Conservation (phyloP, 371 early-diverging fungal species). For the Catenaria anguillulae region DNA sequence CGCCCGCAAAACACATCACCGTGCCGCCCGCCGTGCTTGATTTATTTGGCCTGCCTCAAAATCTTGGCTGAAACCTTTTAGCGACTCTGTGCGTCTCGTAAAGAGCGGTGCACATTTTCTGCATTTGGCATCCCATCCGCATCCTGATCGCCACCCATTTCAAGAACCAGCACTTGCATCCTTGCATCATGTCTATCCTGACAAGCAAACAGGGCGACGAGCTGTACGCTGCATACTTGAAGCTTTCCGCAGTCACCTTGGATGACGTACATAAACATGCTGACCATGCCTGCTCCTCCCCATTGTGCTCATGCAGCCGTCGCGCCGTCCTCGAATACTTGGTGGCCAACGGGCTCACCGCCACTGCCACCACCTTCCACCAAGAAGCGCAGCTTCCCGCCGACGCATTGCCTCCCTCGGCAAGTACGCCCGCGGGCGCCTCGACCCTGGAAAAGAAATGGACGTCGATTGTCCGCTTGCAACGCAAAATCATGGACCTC, state of each 20-base stretch:
- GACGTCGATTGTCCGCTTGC: constrained; percentile 79
- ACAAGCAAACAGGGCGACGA: constrained; percentile 20
- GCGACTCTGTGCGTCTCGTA: too few species aligned
- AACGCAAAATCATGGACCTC: constrained; percentile 85
- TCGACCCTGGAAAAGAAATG: constrained; percentile 89
- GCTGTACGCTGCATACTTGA: constrained; percentile 22
- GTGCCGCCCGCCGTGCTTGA: too few species aligned
- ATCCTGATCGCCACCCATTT: too few species aligned
- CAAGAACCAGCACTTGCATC: too few species aligned
- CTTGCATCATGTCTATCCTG: constrained; percentile 14
- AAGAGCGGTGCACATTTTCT: too few species aligned
- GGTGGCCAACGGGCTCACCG: constrained; percentile 47
- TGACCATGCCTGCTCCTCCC: too few species aligned
- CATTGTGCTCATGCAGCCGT: too few species aligned
- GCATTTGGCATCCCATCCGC: too few species aligned
- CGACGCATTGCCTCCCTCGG: constrained; percentile 46
- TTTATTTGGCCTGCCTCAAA: neutral
- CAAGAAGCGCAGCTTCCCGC: constrained; percentile 56
- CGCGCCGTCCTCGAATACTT: constrained; percentile 77
- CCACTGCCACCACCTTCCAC: constrained; percentile 49
- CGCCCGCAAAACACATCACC: too few species aligned
- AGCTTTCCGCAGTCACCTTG: too few species aligned
- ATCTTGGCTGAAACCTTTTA: too few species aligned
- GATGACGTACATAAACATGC: too few species aligned
- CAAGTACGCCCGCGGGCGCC: constrained; percentile 31